Base-by-base conservation (phyloP, 208 protist genomes). In the Crithidia mellificae region DNA sequence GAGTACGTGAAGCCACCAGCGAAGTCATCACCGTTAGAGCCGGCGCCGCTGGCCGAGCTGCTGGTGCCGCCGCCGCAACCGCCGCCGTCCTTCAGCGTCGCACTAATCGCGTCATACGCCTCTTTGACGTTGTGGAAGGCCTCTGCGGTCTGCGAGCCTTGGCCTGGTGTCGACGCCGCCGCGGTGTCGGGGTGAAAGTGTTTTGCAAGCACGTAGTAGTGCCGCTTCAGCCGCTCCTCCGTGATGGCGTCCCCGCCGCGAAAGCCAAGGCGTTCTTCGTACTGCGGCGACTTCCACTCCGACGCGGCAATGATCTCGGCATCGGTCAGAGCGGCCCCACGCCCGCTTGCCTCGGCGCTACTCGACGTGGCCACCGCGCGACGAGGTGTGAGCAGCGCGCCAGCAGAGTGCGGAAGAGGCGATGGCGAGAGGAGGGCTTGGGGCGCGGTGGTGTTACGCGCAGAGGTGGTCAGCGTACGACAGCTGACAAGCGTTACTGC, bases 101-200 rank as follows among this genome's bases (percentile, higher is more conserved):
- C 27, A 7, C 66, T 43, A 27, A 91, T 50, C 43, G 56, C 57
- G 20, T 91, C 87, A 61, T 92, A 92, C 2, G 89, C 86, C 62
- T 92, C 87, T 52, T 87, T 88, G 39, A 94, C 80, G 58, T 76
- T 87, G 38, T 78, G 80, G 67, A 92, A 95, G 2, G 82, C 86
- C 19, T 68, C 81, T 5, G 68, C 78, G 24, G 17, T 25, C 80
- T 36, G 8, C 49, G 47, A 7, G 78, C 54, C 12, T 71, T 63
- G 22, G 49, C 70, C 22, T n/a, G 7, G 50, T 24, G 38, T 36
- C 41, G 56, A 24, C 3, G 17, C 51, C 5, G 39, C 43, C 14
- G 61, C 41, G 25, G 69, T 78, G 63, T 95, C 86, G n/a, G 89
- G 89, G 70, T 95, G 89, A 43, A 74, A 92, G 71, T 90, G 79